These are phyloP conservation scores for Benincasa hispida DNA, from an alignment of 306 rosid genomes.

Conservation along the genomic window DNA sequence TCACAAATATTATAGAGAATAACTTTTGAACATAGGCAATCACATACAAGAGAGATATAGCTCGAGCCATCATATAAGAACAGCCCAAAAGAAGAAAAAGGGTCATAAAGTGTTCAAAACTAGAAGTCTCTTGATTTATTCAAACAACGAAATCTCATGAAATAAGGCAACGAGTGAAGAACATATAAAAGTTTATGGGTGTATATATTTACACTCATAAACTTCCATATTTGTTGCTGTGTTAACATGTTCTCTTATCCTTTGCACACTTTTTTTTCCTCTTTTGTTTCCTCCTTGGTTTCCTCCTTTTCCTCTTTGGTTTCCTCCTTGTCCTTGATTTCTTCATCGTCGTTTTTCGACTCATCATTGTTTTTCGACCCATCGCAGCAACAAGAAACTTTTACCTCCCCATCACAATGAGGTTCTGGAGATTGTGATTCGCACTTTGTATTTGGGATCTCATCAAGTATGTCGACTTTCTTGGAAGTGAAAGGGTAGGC, in stretches of 20 bases:
- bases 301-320: background rate
- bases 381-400: slow-evolving; percentile 30
- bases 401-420: slow-evolving; percentile 35
- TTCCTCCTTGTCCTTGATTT: too few relatives aligned
- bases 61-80: background rate
- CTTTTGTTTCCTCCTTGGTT: background rate
- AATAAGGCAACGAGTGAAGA: background rate
- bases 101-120: background rate
- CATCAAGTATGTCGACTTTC: slow-evolving; percentile 32
- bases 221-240: background rate
- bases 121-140: background rate
- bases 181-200: too few relatives aligned
- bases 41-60: background rate
- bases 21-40: background rate
- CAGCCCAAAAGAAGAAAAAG: background rate
- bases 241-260: slow-evolving; percentile 10
- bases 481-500: slow-evolving; percentile 68
- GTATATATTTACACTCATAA: background rate
- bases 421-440: slow-evolving; percentile 44
- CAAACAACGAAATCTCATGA: background rate
- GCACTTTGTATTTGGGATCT: slow-evolving; percentile 34
- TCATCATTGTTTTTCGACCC: slow-evolving; percentile 23
- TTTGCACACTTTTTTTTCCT: slow-evolving; percentile 19
- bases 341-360: background rate
- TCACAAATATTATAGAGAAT: background rate